Conservation (phyloP, 257 asterid species). For the Solanum piurae region DNA sequence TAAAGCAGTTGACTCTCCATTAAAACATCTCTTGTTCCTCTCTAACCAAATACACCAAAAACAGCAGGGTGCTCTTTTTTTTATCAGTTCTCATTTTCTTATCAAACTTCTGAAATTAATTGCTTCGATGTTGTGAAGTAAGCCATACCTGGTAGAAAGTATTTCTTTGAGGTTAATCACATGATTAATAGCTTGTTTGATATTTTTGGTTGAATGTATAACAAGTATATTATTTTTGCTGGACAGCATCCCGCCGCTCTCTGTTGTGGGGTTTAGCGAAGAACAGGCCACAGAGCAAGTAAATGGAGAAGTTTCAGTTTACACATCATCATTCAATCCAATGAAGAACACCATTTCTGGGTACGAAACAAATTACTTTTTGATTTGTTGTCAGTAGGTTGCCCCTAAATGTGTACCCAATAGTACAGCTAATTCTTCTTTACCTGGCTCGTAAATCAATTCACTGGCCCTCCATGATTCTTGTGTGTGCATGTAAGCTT, state of each 20-base stretch:
- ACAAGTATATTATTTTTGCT: slow-evolving; percentile 10
- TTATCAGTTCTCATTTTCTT: not conserved
- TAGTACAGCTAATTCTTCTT: not conserved
- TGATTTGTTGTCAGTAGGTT: not conserved
- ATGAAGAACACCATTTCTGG: slow-evolving; percentile 98
- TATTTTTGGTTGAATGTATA: not conserved
- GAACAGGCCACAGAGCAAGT: slow-evolving; percentile 77
- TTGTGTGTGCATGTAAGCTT: not conserved
- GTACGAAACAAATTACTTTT: slow-evolving; percentile 18
- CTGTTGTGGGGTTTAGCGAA: slow-evolving; percentile 87
- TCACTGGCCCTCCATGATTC: not conserved
- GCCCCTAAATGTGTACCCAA: not conserved
- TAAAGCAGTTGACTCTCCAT: too few species aligned
- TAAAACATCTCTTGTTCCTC: too few species aligned
- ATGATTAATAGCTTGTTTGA: not conserved
- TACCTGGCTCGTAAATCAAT: not conserved
- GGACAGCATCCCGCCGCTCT: slow-evolving; percentile 93
- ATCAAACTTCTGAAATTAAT: not conserved
- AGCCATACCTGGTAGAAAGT: not conserved
- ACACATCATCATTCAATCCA: slow-evolving; percentile 86
- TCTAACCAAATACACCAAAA: too few species aligned
- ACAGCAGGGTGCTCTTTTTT: too few species aligned
- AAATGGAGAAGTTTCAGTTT: slow-evolving; percentile 64
- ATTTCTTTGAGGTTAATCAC: not conserved
- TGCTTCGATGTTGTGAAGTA: not conserved